phyloP scores from a whole-genome alignment of 352 stramenopile species.

The Phytophthora lateralis region DNA sequence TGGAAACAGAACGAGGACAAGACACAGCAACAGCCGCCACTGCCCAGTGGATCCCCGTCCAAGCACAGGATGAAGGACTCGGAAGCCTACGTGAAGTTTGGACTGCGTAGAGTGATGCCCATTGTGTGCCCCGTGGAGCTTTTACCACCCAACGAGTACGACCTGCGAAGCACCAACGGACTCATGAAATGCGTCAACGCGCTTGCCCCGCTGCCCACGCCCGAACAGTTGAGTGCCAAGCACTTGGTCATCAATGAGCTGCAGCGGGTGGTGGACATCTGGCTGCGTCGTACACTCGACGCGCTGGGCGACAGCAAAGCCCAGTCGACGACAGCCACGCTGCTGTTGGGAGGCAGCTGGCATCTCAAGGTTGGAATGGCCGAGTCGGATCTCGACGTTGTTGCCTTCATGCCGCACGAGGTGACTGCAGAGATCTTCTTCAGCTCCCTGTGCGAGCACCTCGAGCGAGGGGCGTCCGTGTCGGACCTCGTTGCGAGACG shows the following conservation, averaged over 20 bases:
- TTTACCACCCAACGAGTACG: slow-evolving; percentile 68
- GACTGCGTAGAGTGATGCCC: slow-evolving; percentile 44
- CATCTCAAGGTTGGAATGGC: slow-evolving; percentile 78
- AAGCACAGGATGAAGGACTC: slow-evolving; percentile 22
- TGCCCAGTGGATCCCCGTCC: slow-evolving; percentile 8
- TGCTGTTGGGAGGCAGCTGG: slow-evolving; percentile 82
- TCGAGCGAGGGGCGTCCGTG: slow-evolving; percentile 46
- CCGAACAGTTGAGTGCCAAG: slow-evolving; percentile 69
- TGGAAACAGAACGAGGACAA: slow-evolving; percentile 29
- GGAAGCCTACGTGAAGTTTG: slow-evolving; percentile 18
- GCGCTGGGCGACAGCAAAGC: slow-evolving; percentile 23
- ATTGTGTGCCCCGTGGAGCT: slow-evolving; percentile 67
- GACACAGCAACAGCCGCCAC: slow-evolving; percentile 8
- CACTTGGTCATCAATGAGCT: slow-evolving; percentile 83
- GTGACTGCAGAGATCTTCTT: slow-evolving; percentile 78
- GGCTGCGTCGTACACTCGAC: slow-evolving; percentile 60
- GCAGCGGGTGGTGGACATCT: slow-evolving; percentile 71
- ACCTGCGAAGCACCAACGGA: slow-evolving; percentile 79
- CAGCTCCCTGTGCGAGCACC: slow-evolving; percentile 56
- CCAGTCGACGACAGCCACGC: slow-evolving; percentile 49
- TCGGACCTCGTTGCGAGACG: slow-evolving; percentile 71
- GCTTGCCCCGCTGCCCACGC: slow-evolving; percentile 58
- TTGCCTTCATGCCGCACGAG: slow-evolving; percentile 67
- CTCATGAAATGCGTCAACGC: slow-evolving; percentile 84
- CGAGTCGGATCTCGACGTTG: slow-evolving; percentile 84